A percentile compares a stretch with the other conserved stretches of the same genome.
These are phyloP conservation scores for Bimuria novae-zelandiae DNA, from an alignment of 2,329 filamentous ascomycete species.

Conservation along the genomic window DNA sequence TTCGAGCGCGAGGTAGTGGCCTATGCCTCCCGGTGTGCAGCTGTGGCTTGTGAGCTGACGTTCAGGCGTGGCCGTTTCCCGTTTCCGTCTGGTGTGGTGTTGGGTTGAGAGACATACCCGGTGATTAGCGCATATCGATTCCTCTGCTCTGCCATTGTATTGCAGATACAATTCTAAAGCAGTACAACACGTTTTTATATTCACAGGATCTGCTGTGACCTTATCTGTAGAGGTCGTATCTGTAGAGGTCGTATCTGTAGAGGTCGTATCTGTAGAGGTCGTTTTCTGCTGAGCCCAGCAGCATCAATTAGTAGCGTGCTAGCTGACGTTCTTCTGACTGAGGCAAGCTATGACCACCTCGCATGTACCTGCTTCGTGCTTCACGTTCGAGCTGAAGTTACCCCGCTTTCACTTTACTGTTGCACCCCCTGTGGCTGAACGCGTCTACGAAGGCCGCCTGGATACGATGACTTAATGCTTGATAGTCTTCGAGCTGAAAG, in stretches of 20 bases:
- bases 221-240: no score
- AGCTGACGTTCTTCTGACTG: not conserved
- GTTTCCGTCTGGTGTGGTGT: not conserved
- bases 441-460: not conserved
- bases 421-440: not conserved
- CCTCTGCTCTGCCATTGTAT: slow-evolving; percentile 6
- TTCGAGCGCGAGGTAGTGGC: slow-evolving; percentile 61
- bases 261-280: no score
- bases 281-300: no score
- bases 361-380: slow-evolving; percentile 3
- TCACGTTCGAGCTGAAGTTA: no score
- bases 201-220: no score
- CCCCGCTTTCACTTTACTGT: not conserved
- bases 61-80: not conserved
- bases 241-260: no score
- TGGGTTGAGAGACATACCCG: slow-evolving; percentile 32
- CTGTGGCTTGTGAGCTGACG: slow-evolving; percentile 32
- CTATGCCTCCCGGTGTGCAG: slow-evolving; percentile 62
- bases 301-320: no score
- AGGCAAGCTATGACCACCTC: slow-evolving; percentile 7
- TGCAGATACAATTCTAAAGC: no score
- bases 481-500: not conserved
- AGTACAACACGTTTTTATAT: no score
- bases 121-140: slow-evolving; percentile 45
- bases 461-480: no score